Conservation (phyloP, 140 eudicot genomes). For the Bidens hawaiensis region DNA sequence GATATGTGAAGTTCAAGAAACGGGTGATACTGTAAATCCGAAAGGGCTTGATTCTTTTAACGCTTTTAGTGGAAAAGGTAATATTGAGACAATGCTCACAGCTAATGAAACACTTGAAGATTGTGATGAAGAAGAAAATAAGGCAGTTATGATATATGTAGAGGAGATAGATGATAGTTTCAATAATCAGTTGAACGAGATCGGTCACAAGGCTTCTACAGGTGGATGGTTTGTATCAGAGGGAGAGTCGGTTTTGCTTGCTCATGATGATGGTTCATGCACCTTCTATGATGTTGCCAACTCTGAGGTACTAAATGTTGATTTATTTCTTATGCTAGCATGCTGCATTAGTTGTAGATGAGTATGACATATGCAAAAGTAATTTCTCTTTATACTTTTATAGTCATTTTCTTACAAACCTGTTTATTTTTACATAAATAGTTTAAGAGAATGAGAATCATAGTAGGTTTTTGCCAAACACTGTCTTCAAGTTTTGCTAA, state of each 20-base stretch:
- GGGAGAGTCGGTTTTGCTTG: slow-evolving; percentile 87
- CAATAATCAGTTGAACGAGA: slow-evolving; percentile 41
- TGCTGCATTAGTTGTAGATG: neutral
- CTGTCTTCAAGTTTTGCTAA: neutral
- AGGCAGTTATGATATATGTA: slow-evolving; percentile 39
- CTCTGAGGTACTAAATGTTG: slow-evolving; percentile 54
- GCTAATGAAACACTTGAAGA: slow-evolving; percentile 72
- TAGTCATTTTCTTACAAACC: neutral
- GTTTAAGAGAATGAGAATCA: neutral
- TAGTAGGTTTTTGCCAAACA: neutral
- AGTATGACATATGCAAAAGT: neutral
- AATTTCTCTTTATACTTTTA: neutral
- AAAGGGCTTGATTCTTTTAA: slow-evolving; percentile 28
- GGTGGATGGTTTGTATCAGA: slow-evolving; percentile 96
- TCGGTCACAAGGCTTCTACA: slow-evolving; percentile 65
- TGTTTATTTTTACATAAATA: neutral
- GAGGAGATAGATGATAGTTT: slow-evolving; percentile 59
- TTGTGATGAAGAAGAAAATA: slow-evolving; percentile 61
- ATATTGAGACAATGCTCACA: slow-evolving; percentile 33
- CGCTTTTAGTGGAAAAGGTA: slow-evolving; percentile 16
- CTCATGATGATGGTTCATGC: slow-evolving; percentile 89
- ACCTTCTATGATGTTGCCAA: slow-evolving; percentile 74
- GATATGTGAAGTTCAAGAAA: slow-evolving; percentile 44
- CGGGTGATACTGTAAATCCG: slow-evolving; percentile 30
- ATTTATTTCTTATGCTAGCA: neutral